Percentiles rank a stretch among this genome's conserved stretches.
phyloP scores from a whole-genome alignment of 2,329 filamentous ascomycete genomes.

The Ophiostoma novo-ulmi region DNA sequence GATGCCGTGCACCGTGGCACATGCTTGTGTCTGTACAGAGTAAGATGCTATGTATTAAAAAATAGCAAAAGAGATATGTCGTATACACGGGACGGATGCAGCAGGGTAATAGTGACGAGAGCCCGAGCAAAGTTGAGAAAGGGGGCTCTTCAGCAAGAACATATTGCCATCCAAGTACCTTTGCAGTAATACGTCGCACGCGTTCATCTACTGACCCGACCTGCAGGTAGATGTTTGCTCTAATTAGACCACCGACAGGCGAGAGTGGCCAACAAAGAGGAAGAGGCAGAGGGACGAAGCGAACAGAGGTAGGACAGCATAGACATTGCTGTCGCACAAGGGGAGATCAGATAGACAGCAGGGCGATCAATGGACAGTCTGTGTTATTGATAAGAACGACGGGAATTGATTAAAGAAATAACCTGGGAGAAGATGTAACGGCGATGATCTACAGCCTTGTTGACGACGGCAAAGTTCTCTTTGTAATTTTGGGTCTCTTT shows the following conservation, averaged over 20 bases:
- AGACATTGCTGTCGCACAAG: background rate
- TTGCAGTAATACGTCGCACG: background rate
- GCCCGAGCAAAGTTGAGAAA: slow-evolving; percentile 11
- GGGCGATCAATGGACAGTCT: too few species aligned
- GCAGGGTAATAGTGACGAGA: background rate
- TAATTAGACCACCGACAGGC: slow-evolving; percentile 1
- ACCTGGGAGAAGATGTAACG: background rate
- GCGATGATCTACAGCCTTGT: background rate
- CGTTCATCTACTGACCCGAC: background rate
- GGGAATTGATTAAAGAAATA: background rate
- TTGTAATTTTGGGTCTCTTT: background rate
- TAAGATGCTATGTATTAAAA: background rate
- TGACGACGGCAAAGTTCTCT: too few species aligned
- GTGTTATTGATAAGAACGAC: too few species aligned
- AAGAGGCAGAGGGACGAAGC: background rate
- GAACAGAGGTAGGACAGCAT: background rate
- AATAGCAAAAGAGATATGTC: background rate
- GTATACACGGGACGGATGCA: slow-evolving; percentile 5
- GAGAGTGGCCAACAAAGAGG: background rate
- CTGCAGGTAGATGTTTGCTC: background rate
- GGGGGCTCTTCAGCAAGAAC: background rate
- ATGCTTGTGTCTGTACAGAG: background rate
- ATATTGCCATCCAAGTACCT: background rate
- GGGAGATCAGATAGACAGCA: background rate
- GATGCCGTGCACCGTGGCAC: slow-evolving; percentile 10